phyloP scores from a whole-genome alignment of 75 land plant genomes.

The Chamaecyparis obtusa region DNA sequence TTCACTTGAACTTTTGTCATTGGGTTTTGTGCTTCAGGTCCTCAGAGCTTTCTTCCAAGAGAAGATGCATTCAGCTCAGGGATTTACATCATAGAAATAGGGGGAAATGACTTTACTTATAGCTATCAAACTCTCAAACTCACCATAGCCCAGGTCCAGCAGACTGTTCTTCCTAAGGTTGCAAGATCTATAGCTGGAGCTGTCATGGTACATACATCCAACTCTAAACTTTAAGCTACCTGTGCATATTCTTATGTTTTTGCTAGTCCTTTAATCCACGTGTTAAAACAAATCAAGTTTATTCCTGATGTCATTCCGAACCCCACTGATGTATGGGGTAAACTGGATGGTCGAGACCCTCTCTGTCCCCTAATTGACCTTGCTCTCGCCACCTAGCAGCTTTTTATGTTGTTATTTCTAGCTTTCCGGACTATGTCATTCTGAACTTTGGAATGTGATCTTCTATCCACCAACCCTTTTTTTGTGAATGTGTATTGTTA shows the following conservation, averaged over 20 bases:
- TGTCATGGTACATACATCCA: neutral
- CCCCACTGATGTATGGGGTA: too few relatives aligned
- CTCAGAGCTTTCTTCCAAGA: constrained; percentile 2
- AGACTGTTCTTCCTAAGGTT: constrained; percentile 4
- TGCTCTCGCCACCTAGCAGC: too few relatives aligned
- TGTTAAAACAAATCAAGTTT: too few relatives aligned
- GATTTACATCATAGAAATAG: constrained; percentile 24
- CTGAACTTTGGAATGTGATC: too few relatives aligned
- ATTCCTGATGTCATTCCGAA: too few relatives aligned
- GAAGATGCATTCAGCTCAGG: neutral
- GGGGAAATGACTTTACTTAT: constrained; percentile 28
- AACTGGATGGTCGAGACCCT: too few relatives aligned
- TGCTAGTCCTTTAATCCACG: neutral
- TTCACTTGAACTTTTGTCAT: neutral
- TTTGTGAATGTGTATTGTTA: too few relatives aligned
- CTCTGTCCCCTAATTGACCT: too few relatives aligned
- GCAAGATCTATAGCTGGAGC: neutral
- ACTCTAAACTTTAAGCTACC: neutral
- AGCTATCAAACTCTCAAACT: neutral
- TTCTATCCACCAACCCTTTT: too few relatives aligned
- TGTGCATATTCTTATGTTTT: neutral
- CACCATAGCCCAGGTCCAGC: neutral
- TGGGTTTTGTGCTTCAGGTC: neutral
- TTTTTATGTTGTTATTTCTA: too few relatives aligned
- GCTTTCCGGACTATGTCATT: too few relatives aligned